Percentiles rank a stretch among this genome's conserved stretches.
Conservation (phyloP, 2,329 filamentous ascomycete genomes). For the Talaromyces atroroseus region DNA sequence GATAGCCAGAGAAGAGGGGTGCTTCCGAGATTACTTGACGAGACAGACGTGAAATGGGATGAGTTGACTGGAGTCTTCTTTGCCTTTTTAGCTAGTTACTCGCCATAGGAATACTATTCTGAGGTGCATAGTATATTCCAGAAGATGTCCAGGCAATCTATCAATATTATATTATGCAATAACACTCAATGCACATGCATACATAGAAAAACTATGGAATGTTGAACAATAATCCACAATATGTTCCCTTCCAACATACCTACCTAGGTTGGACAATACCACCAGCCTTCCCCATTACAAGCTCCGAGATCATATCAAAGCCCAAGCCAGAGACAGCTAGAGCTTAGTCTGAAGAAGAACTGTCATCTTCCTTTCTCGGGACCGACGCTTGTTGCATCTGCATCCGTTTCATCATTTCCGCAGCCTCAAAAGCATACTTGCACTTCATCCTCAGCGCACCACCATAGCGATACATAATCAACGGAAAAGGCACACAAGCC, state of each 20-base stretch:
- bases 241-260: too few species aligned
- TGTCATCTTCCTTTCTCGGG: neutral
- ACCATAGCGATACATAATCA: slow-evolving; percentile 36
- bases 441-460: slow-evolving; percentile 28
- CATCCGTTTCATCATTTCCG: slow-evolving; percentile 10
- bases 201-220: too few species aligned
- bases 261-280: too few species aligned
- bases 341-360: neutral
- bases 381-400: slow-evolving; percentile 1
- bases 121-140: too few species aligned
- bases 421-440: slow-evolving; percentile 25
- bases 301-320: too few species aligned
- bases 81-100: neutral
- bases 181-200: too few species aligned
- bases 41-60: slow-evolving; percentile 19
- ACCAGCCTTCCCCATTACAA: too few species aligned
- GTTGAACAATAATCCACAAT: too few species aligned
- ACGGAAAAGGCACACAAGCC: slow-evolving; percentile 31
- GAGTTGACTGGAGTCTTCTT: slow-evolving; percentile 19
- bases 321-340: neutral
- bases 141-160: too few species aligned
- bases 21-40: slow-evolving; percentile 21
- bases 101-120: neutral
- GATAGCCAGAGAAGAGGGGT: slow-evolving; percentile 20
- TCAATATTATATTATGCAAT: too few species aligned